Conservation (phyloP, 495 filamentous ascomycete genomes). For the Cudoniella acicularis region DNA sequence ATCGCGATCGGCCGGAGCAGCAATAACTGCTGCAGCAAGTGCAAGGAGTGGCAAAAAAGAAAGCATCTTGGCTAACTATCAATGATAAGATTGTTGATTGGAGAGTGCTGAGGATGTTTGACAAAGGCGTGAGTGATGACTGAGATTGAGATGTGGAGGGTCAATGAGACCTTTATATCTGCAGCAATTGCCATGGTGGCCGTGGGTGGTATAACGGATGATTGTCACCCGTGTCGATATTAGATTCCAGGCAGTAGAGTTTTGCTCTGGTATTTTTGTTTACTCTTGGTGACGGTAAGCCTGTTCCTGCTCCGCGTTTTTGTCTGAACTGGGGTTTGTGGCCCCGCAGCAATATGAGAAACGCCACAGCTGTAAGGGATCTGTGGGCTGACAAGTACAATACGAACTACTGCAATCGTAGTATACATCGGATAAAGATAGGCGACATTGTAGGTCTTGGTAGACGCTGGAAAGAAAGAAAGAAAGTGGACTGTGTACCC, state of each 20-base stretch:
- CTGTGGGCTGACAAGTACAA: conserved; percentile 10
- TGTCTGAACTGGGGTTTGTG: neutral
- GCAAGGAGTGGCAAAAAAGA: conserved; percentile 6
- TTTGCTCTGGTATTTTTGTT: neutral
- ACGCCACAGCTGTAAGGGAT: neutral
- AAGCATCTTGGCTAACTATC: conserved; percentile 13
- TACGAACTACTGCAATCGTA: conserved; percentile 8
- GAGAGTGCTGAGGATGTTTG: neutral
- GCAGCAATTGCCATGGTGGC: neutral
- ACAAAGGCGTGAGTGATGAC: neutral
- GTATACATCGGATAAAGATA: conserved; percentile 22
- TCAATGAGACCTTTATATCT: neutral
- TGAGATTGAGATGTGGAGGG: neutral
- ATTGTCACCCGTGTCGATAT: conserved; percentile 3
- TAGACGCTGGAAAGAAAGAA: neutral
- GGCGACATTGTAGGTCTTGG: neutral
- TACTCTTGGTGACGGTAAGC: neutral
- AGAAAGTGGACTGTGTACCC: neutral
- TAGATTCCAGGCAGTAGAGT: conserved; percentile 7
- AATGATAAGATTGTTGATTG: neutral
- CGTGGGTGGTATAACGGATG: neutral
- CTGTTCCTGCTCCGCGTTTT: neutral
- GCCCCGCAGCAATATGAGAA: conserved; percentile 18
- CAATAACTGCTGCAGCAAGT: conserved; percentile 9
- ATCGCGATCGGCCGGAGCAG: no score